Evolutionary conservation across 495 filamentous ascomycete genomes (phyloP), one percentile per base, ranked within the genome.

Genomic region (Pseudevernia furfuracea): DNA sequence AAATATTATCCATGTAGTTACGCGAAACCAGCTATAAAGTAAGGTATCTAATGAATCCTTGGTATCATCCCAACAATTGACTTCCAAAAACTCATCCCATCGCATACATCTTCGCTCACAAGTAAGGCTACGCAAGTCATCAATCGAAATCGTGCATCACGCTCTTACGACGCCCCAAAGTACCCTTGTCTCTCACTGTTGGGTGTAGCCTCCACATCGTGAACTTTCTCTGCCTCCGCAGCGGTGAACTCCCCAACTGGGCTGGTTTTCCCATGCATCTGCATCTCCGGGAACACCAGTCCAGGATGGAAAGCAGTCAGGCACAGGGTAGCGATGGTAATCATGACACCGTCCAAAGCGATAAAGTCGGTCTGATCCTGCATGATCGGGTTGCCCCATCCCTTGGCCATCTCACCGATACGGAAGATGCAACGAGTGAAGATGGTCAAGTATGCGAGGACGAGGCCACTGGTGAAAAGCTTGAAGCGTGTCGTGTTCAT

Each of bases 321-420:
- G 30, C 74, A 60, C 4, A 81, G 59, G 4, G 73, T 71, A 11
- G 78, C 77, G n/a, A 84, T 63, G 10, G 73, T 73, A 55, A 81
- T 75, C 81, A 84, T 84, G 9, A 66, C 65, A 69, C 80, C 74
- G 71, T 90, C 86, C 46, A 90, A 74, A 17, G 82, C 79, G 30
- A 87, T 79, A 66, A 89, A 89, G 38, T 82, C 80, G 34, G 77
- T 70, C 74, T 89, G 81, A 63, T 85, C 80, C 68, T 83, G 84
- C 86, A 89, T 89, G 66, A 88, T 78, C 0, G 77, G 69, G 71
- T 84, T 86, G 6, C 84, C 83, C 86, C 86, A 90, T 17, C 87
- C 87, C 6, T 84, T 84, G 14, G 83, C 81, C 85, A 90, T 88
- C 72, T 87, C 84, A 0, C 82, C 83, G 41, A 88, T 84, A 66